phyloP scores from a whole-genome alignment of 1,284 basidiomycete species.

The Boletus sp. region DNA sequence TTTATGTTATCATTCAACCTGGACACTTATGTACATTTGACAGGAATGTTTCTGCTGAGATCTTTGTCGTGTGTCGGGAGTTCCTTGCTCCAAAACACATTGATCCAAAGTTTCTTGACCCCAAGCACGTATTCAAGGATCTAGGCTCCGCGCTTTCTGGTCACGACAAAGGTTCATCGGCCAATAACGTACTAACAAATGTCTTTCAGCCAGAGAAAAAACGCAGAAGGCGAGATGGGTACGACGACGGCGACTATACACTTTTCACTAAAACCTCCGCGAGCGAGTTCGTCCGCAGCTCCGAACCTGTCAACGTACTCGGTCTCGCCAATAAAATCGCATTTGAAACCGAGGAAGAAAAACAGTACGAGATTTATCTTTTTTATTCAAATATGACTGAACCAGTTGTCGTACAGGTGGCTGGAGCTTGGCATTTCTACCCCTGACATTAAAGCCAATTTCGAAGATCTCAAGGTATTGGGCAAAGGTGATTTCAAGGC shows the following conservation, averaged over 20 bases:
- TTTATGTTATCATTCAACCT: neutral
- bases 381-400: constrained; percentile 5
- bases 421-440: constrained; percentile 69
- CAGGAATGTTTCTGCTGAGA: constrained; percentile 98
- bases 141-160: constrained; percentile 51
- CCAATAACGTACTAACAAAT: constrained; percentile 72
- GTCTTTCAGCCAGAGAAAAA: constrained; percentile 99
- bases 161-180: constrained; percentile 47
- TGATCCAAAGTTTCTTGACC: constrained; percentile 97
- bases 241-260: constrained; percentile 92
- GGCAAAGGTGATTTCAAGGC: constrained; percentile 97
- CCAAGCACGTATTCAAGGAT: constrained; percentile 98
- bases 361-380: constrained; percentile 48
- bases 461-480: constrained; percentile 92
- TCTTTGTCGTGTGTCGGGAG: constrained; percentile 97
- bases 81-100: constrained; percentile 95
- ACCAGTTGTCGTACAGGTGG: constrained; percentile 50
- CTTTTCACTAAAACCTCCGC: constrained; percentile 78
- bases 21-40: constrained; percentile 1
- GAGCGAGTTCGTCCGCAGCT: constrained; percentile 67
- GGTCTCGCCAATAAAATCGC: constrained; percentile 83
- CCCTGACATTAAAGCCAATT: constrained; percentile 77
- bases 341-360: constrained; percentile 84
- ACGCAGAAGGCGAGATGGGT: constrained; percentile 89
- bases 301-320: constrained; percentile 78